Evolutionary conservation across 2,329 filamentous ascomycete species (phyloP).

Genomic region (Venturia nashicola): DNA sequence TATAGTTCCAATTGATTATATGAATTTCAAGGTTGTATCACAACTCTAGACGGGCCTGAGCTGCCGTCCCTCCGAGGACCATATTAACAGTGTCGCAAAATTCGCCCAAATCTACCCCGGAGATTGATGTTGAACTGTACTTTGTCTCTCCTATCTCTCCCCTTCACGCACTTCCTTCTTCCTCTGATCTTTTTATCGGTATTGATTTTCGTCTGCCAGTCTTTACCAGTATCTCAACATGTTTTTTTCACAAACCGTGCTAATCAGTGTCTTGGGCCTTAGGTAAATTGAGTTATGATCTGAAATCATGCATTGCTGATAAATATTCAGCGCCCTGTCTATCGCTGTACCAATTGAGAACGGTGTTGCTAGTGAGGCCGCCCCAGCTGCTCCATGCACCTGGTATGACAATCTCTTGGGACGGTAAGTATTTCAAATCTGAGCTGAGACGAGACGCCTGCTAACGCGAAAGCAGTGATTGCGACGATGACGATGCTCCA

Average conservation of each 20-base stretch:
- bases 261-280: neutral
- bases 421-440: neutral
- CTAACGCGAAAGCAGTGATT: neutral
- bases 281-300: neutral
- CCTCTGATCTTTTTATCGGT: too few species aligned
- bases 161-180: neutral
- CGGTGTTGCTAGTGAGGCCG: neutral
- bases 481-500: neutral
- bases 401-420: neutral
- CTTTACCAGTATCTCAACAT: neutral
- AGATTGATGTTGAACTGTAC: neutral
- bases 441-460: neutral
- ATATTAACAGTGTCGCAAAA: neutral
- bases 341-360: slow-evolving; percentile 2
- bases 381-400: neutral
- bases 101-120: neutral
- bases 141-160: neutral
- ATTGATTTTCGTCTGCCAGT: neutral
- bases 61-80: neutral
- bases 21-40: neutral
- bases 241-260: neutral
- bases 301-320: neutral
- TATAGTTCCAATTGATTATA: neutral
- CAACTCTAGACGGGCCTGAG: neutral
- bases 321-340: neutral